A percentile compares a stretch with the other conserved stretches of the same genome.
Evolutionary conservation across 148 eudicot species (phyloP).

Genomic region (Vaccinium myrtillus): DNA sequence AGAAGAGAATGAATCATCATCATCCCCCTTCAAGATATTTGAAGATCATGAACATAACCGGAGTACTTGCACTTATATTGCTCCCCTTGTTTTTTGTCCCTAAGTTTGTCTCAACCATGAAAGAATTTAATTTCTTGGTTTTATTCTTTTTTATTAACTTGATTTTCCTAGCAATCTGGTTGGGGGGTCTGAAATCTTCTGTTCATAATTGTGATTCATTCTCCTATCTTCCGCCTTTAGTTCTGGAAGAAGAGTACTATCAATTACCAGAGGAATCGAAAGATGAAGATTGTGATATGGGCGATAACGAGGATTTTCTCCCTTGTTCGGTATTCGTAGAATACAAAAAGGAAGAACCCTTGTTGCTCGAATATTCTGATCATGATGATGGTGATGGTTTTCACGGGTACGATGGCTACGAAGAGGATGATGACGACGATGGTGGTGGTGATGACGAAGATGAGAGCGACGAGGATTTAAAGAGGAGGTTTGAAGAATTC

Average conservation of each 20-base stretch:
- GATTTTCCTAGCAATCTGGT: not conserved
- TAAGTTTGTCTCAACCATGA: conserved; percentile 3
- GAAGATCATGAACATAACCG: not conserved
- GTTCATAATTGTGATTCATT: conserved; percentile 10
- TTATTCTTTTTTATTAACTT: conserved; percentile 8
- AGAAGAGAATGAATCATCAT: not conserved
- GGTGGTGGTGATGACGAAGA: not conserved
- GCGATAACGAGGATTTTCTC: conserved; percentile 3
- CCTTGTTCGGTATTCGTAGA: conserved; percentile 16
- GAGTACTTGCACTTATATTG: not conserved
- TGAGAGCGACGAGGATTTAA: not conserved
- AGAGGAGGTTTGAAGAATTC: not conserved
- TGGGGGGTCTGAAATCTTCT: not conserved
- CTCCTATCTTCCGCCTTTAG: not conserved
- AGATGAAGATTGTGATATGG: not conserved
- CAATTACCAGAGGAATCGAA: not conserved
- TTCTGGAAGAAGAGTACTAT: conserved; percentile 10
- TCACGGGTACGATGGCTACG: not conserved
- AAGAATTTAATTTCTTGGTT: conserved; percentile 12
- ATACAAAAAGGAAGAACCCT: conserved; percentile 3
- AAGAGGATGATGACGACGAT: not conserved
- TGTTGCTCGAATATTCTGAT: not conserved
- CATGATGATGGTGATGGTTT: conserved; percentile 5
- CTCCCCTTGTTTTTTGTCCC: conserved; percentile 8
- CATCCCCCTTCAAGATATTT: not conserved